Evolutionary conservation across 495 filamentous ascomycete species (phyloP), one percentile per base, ranked within the genome.

Genomic region (Annulohypoxylon nitens): DNA sequence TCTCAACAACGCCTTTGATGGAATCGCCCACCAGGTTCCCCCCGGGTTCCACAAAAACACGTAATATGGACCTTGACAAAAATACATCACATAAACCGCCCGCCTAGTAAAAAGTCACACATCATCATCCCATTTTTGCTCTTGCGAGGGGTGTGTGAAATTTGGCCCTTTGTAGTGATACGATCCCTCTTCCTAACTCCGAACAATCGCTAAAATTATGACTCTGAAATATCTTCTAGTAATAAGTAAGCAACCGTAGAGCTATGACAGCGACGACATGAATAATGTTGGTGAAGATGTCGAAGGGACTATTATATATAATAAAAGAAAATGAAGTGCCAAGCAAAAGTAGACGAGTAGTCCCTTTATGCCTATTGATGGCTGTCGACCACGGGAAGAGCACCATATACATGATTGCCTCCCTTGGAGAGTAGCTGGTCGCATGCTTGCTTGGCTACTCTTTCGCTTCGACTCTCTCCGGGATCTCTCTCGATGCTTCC

Each of bases 391-490:
- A 75, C 51, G 0, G 68, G 23, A n/a, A 68, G 63, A n/a, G 30
- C 16, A 45, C 64, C 73, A 20, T 72, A 72, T 41, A 70, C 57
- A 58, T 73, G 61, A 30, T 64, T 61, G 34, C 39, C 48, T 62
- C 58, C 54, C 23, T 67, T 66, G 10, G 73, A 57, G 51, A 83
- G 77, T 70, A 83, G 69, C 66, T 83, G 78, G 20, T 83, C 80
- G 67, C 82, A 83, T 0, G 82, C 81, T 34, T 83, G 81, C 16
- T 79, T 79, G 2, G 83, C 83, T 10, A 85, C 79, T 4, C 79
- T 75, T 39, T 80, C 81, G 71, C 82, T 82, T 50, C 71, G 77
- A 8, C 70, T 76, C 55, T 78, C 78, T n/a, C 60, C 67, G n/a
- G 75, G 61, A 12, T 79, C 76, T 51, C 60, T 33, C 25, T 72